Conservation (phyloP, 768 basidiomycete species). For the Hebeloma cylindrosporum region DNA sequence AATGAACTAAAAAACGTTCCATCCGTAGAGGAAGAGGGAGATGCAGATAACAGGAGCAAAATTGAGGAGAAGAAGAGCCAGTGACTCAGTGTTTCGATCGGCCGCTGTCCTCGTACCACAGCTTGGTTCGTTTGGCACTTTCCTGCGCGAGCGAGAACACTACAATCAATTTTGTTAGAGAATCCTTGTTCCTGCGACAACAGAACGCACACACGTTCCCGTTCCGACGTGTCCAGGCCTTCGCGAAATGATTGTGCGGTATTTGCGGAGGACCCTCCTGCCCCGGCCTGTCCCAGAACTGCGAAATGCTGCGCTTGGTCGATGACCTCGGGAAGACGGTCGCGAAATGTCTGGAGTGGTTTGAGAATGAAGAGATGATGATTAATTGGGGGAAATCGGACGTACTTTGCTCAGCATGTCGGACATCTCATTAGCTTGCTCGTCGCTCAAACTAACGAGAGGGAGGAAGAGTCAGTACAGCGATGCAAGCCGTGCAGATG, state of each 20-base stretch:
- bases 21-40: constrained; percentile 7
- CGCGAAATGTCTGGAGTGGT: constrained; percentile 75
- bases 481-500: too few species aligned
- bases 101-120: constrained; percentile 81
- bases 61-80: constrained; percentile 11
- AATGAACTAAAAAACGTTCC: constrained; percentile 52
- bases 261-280: constrained; percentile 52
- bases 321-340: constrained; percentile 73
- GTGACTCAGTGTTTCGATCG: constrained; percentile 46
- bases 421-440: constrained; percentile 70
- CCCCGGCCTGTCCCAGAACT: constrained; percentile 59
- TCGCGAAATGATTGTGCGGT: constrained; percentile 78
- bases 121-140: constrained; percentile 71
- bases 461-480: constrained; percentile 1
- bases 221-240: constrained; percentile 89
- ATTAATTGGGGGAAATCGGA: constrained; percentile 1
- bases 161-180: constrained; percentile 28
- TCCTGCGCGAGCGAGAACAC: constrained; percentile 88
- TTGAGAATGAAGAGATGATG: constrained; percentile 3
- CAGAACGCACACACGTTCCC: constrained; percentile 69
- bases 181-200: constrained; percentile 1
- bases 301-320: constrained; percentile 92
- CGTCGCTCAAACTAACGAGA: constrained; percentile 71
- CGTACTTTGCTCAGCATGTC: constrained; percentile 66
- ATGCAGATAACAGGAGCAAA: constrained; percentile 6